Percentiles rank a stretch among this genome's conserved stretches.
phyloP scores from a whole-genome alignment of 2,329 filamentous ascomycete genomes.

The Chaetomium strumarium region DNA sequence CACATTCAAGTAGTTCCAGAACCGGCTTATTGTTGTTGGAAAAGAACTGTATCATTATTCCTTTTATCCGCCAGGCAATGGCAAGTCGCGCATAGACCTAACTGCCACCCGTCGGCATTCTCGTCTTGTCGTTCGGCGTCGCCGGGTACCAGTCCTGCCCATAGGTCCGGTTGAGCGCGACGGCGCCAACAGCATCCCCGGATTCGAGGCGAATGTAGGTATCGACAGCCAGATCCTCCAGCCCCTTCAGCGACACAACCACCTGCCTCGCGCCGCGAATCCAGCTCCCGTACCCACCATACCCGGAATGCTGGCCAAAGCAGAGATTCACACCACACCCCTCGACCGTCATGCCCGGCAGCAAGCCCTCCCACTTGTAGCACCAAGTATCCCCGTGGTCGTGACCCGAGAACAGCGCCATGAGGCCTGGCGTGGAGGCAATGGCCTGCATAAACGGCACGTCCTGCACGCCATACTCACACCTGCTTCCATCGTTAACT shows the following conservation, averaged over 20 bases:
- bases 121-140: slow-evolving; percentile 26
- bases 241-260: slow-evolving; percentile 29
- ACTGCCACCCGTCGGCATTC: slow-evolving; percentile 9
- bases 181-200: slow-evolving; percentile 37
- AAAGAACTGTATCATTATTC: no score
- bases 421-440: slow-evolving; percentile 41
- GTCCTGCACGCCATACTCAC: slow-evolving; percentile 40
- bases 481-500: slow-evolving; percentile 20
- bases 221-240: slow-evolving; percentile 31
- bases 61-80: neutral
- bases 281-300: slow-evolving; percentile 64
- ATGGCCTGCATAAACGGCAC: slow-evolving; percentile 52
- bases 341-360: slow-evolving; percentile 25
- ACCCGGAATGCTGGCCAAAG: slow-evolving; percentile 61
- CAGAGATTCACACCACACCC: slow-evolving; percentile 35
- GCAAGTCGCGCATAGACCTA: neutral
- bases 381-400: slow-evolving; percentile 54
- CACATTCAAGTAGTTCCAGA: neutral
- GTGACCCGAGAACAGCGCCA: slow-evolving; percentile 52
- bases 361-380: slow-evolving; percentile 30
- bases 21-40: no score
- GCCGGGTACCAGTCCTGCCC: slow-evolving; percentile 41
- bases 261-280: slow-evolving; percentile 50
- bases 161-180: slow-evolving; percentile 48
- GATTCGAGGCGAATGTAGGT: slow-evolving; percentile 50